Evolutionary conservation across 257 asterid genomes (phyloP), one percentile per base, ranked within the genome.

Genomic region (Avicennia marina): DNA sequence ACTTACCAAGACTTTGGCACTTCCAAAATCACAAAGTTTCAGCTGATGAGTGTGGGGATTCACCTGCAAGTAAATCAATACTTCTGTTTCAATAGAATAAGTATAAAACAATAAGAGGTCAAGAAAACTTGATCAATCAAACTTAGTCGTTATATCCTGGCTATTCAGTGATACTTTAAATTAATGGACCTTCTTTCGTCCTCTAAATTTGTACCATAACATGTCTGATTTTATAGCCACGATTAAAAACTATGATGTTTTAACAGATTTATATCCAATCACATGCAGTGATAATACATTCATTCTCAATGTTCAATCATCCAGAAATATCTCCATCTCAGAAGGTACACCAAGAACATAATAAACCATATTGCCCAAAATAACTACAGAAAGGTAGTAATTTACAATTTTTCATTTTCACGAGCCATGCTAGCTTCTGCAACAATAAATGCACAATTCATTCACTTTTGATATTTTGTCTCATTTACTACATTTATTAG

Each of bases 21-120:
- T 90, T 71, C 98, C 98, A 72, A 90, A 90, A 72, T 90, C 98
- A 72, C 98, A 90, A 36, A 90, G 67, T 72, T 90, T 90, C 69
- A 90, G 78, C 71, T 90, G 98, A 72, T 90, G 98, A 6, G 98
- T 90, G 60, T 87, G 96, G 48, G 96, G 98, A 75, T 90, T 87
- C 78, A 90, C 98, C 98, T 90, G 87, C 72, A 74, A 65, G 60
- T 44, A 67, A 52, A 65, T 27, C 50, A 51, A 55, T 40, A 56
- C 17, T 29, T 73, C 65, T 72, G 78, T 56, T 55, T 62, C 66
- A 45, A 53, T 43, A n/a, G 40, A 53, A 68, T 32, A 41, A 39
- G 49, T 48, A 57, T 19, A 62, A 60, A 44, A 38, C 7, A 24
- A 32, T 9, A 46, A 41, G 26, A 47, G 21, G 53, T 27, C 53